A percentile compares a stretch with the other conserved stretches of the same genome.
These are phyloP conservation scores for Isabelozyma gotoi DNA, from an alignment of 805 yeast genomes.

Conservation along the genomic window DNA sequence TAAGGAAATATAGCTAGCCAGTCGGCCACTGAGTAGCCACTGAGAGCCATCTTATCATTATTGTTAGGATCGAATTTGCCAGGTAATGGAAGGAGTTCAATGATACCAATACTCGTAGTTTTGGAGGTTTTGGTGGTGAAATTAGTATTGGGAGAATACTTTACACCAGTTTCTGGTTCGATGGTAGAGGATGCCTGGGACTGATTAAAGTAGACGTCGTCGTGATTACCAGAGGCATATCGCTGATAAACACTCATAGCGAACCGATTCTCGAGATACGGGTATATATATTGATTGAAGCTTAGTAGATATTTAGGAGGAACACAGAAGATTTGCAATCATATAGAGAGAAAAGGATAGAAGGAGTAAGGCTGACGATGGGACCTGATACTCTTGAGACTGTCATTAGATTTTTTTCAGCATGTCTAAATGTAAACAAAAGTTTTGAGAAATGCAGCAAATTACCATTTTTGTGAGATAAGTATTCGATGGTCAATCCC, in stretches of 20 bases:
- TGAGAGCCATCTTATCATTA: conserved; percentile 7
- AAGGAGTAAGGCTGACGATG: too few species aligned
- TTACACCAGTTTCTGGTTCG: not conserved
- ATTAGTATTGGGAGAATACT: not conserved
- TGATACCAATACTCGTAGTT: not conserved
- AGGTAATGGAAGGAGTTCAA: conserved; percentile 21
- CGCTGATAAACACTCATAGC: conserved; percentile 40
- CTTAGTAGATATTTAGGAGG: conserved; percentile 1
- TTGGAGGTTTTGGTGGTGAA: not conserved
- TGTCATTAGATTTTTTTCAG: not conserved
- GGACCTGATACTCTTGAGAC: not conserved
- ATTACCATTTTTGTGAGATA: not conserved
- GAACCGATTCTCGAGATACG: not conserved
- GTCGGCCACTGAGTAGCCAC: conserved; percentile 10
- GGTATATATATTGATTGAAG: conserved; percentile 5
- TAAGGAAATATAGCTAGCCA: conserved; percentile 45
- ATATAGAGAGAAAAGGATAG: not conserved
- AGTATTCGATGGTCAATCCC: conserved; percentile 1
- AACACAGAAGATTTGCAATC: not conserved
- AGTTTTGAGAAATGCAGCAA: not conserved
- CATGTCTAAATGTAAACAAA: conserved; percentile 2
- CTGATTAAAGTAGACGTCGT: conserved; percentile 13
- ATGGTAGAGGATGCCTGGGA: not conserved
- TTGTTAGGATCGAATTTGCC: conserved; percentile 21
- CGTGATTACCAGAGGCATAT: conserved; percentile 39